Evolutionary conservation across 352 stramenopile genomes (phyloP).

Genomic region (Phytophthora pseudosyringae): DNA sequence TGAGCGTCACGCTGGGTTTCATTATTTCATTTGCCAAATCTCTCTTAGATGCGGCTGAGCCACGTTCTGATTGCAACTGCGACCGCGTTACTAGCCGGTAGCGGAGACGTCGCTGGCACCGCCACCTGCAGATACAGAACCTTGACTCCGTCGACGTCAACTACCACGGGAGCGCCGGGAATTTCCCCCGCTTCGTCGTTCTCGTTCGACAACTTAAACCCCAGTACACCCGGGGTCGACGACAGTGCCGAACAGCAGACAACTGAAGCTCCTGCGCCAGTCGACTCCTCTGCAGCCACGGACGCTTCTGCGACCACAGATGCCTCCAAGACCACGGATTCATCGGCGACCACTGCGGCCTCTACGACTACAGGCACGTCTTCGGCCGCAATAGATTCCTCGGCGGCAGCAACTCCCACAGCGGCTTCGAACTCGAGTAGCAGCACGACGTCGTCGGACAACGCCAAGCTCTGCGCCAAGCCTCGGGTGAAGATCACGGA

Average conservation of each 20-base stretch:
- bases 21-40: slow-evolving; percentile 11
- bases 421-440: background rate
- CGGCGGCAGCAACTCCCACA: background rate
- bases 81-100: slow-evolving; percentile 13
- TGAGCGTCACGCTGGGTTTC: background rate
- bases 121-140: slow-evolving; percentile 5
- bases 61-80: slow-evolving; percentile 12
- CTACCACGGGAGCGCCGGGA: background rate
- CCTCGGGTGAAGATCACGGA: slow-evolving; percentile 46
- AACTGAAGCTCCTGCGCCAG: background rate
- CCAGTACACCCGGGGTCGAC: background rate
- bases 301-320: slow-evolving; percentile 19
- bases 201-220: background rate
- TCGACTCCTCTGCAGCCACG: slow-evolving; percentile 14
- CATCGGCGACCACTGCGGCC: background rate
- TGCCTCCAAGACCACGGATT: background rate
- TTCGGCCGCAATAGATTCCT: background rate
- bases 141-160: background rate
- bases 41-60: slow-evolving; percentile 9
- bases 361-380: background rate
- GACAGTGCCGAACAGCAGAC: background rate
- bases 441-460: slow-evolving; percentile 1
- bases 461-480: slow-evolving; percentile 49
- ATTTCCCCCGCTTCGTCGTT: background rate
- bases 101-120: slow-evolving; percentile 6